A percentile compares a stretch with the other conserved stretches of the same genome.
These are phyloP conservation scores for Fraxinus greggii DNA, from an alignment of 305 asterid species.

Conservation along the genomic window DNA sequence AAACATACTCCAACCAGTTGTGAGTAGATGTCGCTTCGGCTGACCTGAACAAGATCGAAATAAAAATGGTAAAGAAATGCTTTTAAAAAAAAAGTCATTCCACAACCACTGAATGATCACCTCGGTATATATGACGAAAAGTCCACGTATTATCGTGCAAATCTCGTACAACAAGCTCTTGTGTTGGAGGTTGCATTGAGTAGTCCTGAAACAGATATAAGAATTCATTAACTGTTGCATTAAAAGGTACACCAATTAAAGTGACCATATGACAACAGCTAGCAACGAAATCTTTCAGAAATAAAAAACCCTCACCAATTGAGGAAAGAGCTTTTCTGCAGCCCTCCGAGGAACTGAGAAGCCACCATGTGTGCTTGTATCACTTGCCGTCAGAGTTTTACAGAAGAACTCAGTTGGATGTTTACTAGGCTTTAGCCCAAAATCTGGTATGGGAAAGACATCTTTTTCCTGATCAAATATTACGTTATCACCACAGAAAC, in stretches of 20 bases:
- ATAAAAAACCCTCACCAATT: constrained; percentile 47
- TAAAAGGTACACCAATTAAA: background rate
- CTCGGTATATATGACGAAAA: constrained; percentile 90
- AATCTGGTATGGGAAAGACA: constrained; percentile 80
- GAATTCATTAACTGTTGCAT: background rate
- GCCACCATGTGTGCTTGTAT: constrained; percentile 95
- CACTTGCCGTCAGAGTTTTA: constrained; percentile 90
- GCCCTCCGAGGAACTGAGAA: constrained; percentile 94
- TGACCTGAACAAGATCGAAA: constrained; percentile 52
- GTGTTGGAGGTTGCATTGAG: constrained; percentile 90
- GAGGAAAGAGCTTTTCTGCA: constrained; percentile 91
- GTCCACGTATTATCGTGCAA: constrained; percentile 91
- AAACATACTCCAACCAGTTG: constrained; percentile 98
- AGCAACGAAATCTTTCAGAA: background rate
- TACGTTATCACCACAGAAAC: constrained; percentile 11
- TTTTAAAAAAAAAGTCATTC: constrained; percentile 1
- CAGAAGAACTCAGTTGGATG: constrained; percentile 93
- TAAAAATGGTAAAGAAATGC: background rate
- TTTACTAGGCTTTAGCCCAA: constrained; percentile 67
- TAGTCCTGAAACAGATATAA: constrained; percentile 53
- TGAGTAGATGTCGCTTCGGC: constrained; percentile 88
- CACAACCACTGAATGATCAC: constrained; percentile 35
- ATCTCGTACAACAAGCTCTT: constrained; percentile 92
- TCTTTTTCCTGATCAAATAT: constrained; percentile 68
- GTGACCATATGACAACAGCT: background rate